phyloP scores from a whole-genome alignment of 2,329 filamentous ascomycete genomes.

The Penicillium hordei region DNA sequence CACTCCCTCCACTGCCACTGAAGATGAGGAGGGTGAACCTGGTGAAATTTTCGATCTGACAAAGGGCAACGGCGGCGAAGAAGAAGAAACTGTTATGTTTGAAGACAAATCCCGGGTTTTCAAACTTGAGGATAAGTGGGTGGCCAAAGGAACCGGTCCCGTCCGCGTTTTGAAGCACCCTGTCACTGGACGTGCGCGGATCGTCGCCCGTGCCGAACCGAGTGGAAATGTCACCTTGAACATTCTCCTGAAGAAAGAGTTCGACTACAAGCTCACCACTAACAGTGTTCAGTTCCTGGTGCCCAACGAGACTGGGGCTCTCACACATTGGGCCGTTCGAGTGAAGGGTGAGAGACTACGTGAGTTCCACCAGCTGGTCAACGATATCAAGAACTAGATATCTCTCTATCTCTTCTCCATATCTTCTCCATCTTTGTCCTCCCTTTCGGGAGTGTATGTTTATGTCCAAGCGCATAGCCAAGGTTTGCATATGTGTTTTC shows the following conservation, averaged over 20 bases:
- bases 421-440: conserved; percentile 1
- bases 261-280: conserved; percentile 60
- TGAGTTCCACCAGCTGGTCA: conserved; percentile 14
- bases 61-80: conserved; percentile 65
- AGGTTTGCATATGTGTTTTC: conserved; percentile 5
- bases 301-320: conserved; percentile 57
- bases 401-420: background rate
- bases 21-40: conserved; percentile 42
- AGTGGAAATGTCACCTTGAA: conserved; percentile 74
- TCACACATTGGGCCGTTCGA: conserved; percentile 71
- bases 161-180: conserved; percentile 74
- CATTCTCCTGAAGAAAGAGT: conserved; percentile 60
- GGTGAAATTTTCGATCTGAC: conserved; percentile 65
- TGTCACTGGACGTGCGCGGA: conserved; percentile 62
- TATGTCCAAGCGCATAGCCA: conserved; percentile 10
- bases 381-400: conserved; percentile 22
- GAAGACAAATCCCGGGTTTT: conserved; percentile 70
- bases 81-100: conserved; percentile 68
- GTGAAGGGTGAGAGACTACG: conserved; percentile 52
- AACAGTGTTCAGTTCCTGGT: conserved; percentile 48
- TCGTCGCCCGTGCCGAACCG: conserved; percentile 73
- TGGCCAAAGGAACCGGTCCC: conserved; percentile 68
- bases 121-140: conserved; percentile 63
- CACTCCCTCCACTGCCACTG: conserved; percentile 32
- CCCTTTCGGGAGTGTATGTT: conserved; percentile 6